phyloP scores from a whole-genome alignment of 1,284 basidiomycete genomes.

The Leccinum variabile region DNA sequence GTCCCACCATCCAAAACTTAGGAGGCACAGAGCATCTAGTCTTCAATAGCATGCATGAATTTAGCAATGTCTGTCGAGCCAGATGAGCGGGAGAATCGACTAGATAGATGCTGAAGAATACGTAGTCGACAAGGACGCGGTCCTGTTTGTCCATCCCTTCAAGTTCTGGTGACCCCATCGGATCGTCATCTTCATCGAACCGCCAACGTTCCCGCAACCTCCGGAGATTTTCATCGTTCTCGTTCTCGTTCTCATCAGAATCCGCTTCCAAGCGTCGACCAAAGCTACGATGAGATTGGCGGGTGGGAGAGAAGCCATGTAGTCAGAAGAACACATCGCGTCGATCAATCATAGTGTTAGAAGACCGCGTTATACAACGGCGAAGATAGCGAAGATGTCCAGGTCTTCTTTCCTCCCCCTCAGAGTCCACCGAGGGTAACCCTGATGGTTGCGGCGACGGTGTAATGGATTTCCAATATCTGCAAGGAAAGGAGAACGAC shows the following conservation, averaged over 20 bases:
- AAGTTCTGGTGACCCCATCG: constrained; percentile 54
- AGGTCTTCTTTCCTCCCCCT: constrained; percentile 34
- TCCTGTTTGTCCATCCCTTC: constrained; percentile 70
- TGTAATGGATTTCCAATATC: constrained; percentile 64
- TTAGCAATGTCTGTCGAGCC: too few relatives aligned
- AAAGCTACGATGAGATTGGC: constrained; percentile 14
- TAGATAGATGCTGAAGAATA: too few relatives aligned
- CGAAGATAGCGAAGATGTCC: constrained; percentile 59
- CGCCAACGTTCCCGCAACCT: constrained; percentile 64
- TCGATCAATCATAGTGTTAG: constrained; percentile 76
- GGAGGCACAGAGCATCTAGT: too few relatives aligned
- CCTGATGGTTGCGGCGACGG: constrained; percentile 39
- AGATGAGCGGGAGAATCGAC: too few relatives aligned
- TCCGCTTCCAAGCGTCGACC: constrained; percentile 28
- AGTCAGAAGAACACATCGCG: constrained; percentile 42
- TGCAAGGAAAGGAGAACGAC: constrained; percentile 47
- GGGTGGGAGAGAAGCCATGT: constrained; percentile 28
- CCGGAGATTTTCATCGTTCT: constrained; percentile 43
- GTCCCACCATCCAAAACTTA: too few relatives aligned
- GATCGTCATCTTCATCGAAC: constrained; percentile 66
- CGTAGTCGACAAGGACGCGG: constrained; percentile 14
- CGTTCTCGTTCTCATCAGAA: too few relatives aligned
- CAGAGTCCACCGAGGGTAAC: constrained; percentile 36
- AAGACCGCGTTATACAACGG: constrained; percentile 78
- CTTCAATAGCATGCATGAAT: too few relatives aligned